Conservation (phyloP, 2,329 filamentous ascomycete species). For the Microthyrium microscopicum region DNA sequence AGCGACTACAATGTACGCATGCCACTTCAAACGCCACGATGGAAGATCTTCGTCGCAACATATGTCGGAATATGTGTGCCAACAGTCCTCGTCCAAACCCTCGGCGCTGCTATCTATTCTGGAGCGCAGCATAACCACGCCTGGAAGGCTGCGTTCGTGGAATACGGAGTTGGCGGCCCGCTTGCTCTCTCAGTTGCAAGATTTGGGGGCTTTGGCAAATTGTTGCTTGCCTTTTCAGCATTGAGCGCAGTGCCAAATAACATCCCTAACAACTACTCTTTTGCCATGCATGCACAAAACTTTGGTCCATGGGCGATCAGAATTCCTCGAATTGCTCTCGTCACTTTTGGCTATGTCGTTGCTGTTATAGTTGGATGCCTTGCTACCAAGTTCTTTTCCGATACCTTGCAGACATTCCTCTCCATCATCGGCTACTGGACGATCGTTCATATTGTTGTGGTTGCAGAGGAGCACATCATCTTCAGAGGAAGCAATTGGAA, state of each 20-base stretch:
- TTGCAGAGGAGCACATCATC: conserved; percentile 19
- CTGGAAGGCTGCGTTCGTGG: conserved; percentile 16
- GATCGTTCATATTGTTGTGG: conserved; percentile 17
- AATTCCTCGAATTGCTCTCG: conserved; percentile 17
- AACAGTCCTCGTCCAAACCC: conserved; percentile 17
- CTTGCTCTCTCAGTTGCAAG: conserved; percentile 18
- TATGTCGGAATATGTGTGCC: conserved; percentile 14
- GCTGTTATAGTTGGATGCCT: conserved; percentile 19
- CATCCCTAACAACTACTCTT: conserved; percentile 22
- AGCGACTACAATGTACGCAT: conserved; percentile 24
- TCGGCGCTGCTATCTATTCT: conserved; percentile 19
- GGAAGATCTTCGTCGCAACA: conserved; percentile 17
- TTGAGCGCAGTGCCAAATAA: conserved; percentile 20
- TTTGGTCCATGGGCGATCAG: conserved; percentile 19
- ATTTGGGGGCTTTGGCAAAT: conserved; percentile 20
- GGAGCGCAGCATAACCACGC: conserved; percentile 13
- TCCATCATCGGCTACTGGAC: conserved; percentile 17
- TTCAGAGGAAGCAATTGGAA: conserved; percentile 18
- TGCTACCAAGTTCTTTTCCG: conserved; percentile 17
- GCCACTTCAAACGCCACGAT: conserved; percentile 18
- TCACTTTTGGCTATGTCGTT: conserved; percentile 19
- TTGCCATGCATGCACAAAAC: conserved; percentile 20
- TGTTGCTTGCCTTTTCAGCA: conserved; percentile 18
- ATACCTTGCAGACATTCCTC: conserved; percentile 14
- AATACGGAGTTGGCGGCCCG: conserved; percentile 16